These are phyloP conservation scores for Sphagnurus paluster DNA, from an alignment of 1,284 basidiomycete species.

Conservation along the genomic window DNA sequence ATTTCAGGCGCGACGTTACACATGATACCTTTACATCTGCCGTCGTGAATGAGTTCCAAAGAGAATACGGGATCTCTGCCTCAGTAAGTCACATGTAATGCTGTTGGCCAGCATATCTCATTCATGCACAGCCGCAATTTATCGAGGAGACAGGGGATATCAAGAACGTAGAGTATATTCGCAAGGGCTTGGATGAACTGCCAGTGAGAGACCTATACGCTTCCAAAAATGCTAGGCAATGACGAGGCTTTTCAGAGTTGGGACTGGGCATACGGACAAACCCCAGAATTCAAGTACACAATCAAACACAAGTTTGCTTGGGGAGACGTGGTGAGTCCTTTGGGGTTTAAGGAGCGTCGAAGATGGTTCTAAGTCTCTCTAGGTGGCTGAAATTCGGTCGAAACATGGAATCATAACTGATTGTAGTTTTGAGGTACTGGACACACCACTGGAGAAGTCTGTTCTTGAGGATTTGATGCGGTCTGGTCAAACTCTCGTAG, in stretches of 20 bases:
- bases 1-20: constrained; percentile 51
- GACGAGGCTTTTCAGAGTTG: constrained; percentile 59
- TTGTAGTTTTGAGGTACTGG: constrained; percentile 39
- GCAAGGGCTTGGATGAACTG: constrained; percentile 70
- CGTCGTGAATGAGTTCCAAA: constrained; percentile 70
- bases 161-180: constrained; percentile 56
- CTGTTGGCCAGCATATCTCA: background rate
- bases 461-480: constrained; percentile 12
- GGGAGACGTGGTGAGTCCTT: constrained; percentile 56
- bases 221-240: constrained; percentile 1
- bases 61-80: constrained; percentile 58
- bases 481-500: constrained; percentile 31
- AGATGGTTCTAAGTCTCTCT: background rate
- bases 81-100: constrained; percentile 32
- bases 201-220: constrained; percentile 42
- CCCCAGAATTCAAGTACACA: constrained; percentile 85
- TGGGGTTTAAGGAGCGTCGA: background rate
- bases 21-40: constrained; percentile 77
- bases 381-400: constrained; percentile 53
- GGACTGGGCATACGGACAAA: constrained; percentile 94
- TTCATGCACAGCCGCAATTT: constrained; percentile 31
- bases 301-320: constrained; percentile 52
- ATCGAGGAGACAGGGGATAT: constrained; percentile 47
- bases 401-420: constrained; percentile 64
- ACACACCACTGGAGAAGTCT: constrained; percentile 14